A percentile compares a stretch with the other conserved stretches of the same genome.
Evolutionary conservation across 2,329 filamentous ascomycete species (phyloP).

Genomic region (Escovopsis sp.): DNA sequence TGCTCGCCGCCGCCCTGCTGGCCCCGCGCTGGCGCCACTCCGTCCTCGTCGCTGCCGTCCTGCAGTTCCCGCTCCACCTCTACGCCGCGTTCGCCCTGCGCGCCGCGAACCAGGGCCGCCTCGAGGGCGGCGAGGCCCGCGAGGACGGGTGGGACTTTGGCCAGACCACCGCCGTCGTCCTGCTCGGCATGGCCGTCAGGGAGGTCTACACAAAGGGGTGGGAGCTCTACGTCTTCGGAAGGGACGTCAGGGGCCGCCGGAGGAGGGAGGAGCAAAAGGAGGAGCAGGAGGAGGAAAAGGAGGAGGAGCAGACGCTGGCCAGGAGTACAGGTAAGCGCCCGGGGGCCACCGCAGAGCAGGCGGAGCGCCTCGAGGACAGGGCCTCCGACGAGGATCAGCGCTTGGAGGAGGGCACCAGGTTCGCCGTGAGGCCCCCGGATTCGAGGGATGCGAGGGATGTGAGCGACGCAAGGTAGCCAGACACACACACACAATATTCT

Average conservation of each 20-base stretch:
- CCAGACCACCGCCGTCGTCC: conserved; percentile 16
- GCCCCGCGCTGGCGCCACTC: conserved; percentile 7
- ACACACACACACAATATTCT: too few relatives aligned
- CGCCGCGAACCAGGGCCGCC: conserved; percentile 13
- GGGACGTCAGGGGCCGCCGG: not conserved
- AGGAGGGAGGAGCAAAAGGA: not conserved
- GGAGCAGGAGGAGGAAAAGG: not conserved
- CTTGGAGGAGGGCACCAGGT: too few relatives aligned
- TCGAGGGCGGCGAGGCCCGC: conserved; percentile 2
- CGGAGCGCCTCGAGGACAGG: too few relatives aligned
- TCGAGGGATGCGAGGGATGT: too few relatives aligned
- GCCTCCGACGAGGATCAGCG: too few relatives aligned
- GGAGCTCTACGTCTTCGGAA: conserved; percentile 9
- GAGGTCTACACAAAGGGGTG: conserved; percentile 10
- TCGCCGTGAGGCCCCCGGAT: too few relatives aligned
- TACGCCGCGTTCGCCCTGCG: conserved; percentile 18
- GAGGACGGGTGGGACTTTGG: conserved; percentile 19
- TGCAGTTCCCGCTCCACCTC: conserved; percentile 18
- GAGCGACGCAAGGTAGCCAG: too few relatives aligned
- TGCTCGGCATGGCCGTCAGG: conserved; percentile 10
- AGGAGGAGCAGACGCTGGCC: not conserved
- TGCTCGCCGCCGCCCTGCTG: conserved; percentile 8
- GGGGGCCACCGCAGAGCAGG: too few relatives aligned
- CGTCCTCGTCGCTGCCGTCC: conserved; percentile 12
- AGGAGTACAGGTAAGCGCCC: not conserved